Evolutionary conservation across 192 early-diverging fungal species (phyloP).

Genomic region (Diversispora epigaea): DNA sequence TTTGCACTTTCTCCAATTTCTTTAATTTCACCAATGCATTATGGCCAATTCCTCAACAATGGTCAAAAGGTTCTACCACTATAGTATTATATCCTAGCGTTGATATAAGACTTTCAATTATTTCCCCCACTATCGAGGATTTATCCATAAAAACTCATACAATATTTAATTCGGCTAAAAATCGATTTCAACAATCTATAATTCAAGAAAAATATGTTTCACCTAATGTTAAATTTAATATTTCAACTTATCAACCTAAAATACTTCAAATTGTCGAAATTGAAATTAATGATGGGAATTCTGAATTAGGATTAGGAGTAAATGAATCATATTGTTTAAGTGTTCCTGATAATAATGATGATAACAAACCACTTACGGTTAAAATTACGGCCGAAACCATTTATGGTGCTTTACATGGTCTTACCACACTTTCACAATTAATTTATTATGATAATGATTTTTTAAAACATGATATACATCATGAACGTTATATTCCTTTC

Average conservation of each 20-base stretch:
- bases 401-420: constrained; percentile 49
- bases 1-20: too few relatives aligned
- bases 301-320: constrained; percentile 47
- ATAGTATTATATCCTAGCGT: constrained; percentile 31
- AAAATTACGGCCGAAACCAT: constrained; percentile 40
- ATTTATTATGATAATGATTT: constrained; percentile 32
- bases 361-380: constrained; percentile 16
- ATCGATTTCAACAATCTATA: constrained; percentile 52
- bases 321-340: constrained; percentile 66
- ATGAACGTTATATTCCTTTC: constrained; percentile 8
- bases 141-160: background rate
- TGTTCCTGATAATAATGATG: constrained; percentile 38
- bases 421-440: constrained; percentile 53
- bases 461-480: constrained; percentile 6
- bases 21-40: constrained; percentile 6
- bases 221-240: constrained; percentile 19
- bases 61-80: constrained; percentile 36
- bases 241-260: background rate
- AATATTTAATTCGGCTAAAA: constrained; percentile 46
- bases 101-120: constrained; percentile 31
- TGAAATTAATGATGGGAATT: constrained; percentile 41
- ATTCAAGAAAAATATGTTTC: constrained; percentile 31
- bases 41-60: constrained; percentile 47
- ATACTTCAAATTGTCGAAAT: constrained; percentile 40
- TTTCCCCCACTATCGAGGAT: constrained; percentile 25